Base-by-base conservation (phyloP, 768 basidiomycete genomes). In the Suillus americanus region DNA sequence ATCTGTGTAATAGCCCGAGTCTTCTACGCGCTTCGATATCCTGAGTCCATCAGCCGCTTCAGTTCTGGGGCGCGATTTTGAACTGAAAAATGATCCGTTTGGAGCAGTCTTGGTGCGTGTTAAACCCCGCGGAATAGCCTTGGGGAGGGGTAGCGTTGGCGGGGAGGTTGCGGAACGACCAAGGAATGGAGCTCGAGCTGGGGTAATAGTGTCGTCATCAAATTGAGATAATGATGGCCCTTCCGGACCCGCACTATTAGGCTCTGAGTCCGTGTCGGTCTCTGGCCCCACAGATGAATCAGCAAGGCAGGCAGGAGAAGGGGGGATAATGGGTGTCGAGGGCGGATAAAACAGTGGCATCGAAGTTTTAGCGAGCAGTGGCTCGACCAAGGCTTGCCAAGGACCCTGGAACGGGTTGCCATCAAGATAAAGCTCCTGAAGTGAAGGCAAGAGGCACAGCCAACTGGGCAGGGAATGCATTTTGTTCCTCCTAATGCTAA, bases 371-470 rank as follows among this genome's bases (percentile, higher is more conserved):
- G 88, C 82, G 10, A 95, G 80, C 56, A 98, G 81, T 0, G 95
- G 94, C 64, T 91, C 91, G 30, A 97, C 88, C 61, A 99, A 81
- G 38, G 92, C 89, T 72, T 90, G 88, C 94, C 95, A 97, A 1
- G 94, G 92, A 9, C 92, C 92, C 70, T 93, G 92, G 78, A 99
- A 98, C 9, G 96, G 95, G 74, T 99, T 99, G 20, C 89, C 91
- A 67, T 99, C 97, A n/a, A 99, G 87, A 68, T 90, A 90, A 3
- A 99, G 79, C 2, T 89, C 91, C 75, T 97, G 94, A 55, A 99
- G 81, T 37, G 84, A 83, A 23, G 88, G 85, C n/a, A 99, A 82
- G 35, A 94, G 85, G 74, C 94, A 94, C 54, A 99, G 83, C 97
- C 97, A 99, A 66, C 91, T 88, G n/a, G 97, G 96, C 20, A 99